These are phyloP conservation scores for Candida germanica DNA, from an alignment of 805 yeast species.

Conservation along the genomic window DNA sequence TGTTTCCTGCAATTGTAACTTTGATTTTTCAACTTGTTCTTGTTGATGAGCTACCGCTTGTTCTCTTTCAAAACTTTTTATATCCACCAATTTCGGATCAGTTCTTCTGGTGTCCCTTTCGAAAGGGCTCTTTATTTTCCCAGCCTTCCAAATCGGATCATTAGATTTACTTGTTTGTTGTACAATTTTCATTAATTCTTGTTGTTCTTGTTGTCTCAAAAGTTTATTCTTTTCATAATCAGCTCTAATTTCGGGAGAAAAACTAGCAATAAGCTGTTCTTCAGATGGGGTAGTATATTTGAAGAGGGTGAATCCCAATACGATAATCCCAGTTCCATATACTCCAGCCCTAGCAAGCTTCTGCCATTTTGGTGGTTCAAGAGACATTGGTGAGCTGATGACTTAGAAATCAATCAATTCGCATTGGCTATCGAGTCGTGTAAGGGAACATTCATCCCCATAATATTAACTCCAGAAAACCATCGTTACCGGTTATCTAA, in stretches of 20 bases:
- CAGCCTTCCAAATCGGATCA: conserved; percentile 84
- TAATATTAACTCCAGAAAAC: no score
- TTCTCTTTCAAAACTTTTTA: conserved; percentile 47
- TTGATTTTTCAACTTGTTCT: conserved; percentile 33
- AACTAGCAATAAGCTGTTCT: conserved; percentile 65
- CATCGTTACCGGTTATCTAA: no score
- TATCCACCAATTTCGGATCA: conserved; percentile 37
- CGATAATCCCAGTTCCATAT: conserved; percentile 65
- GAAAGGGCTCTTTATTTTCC: conserved; percentile 66
- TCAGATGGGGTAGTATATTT: conserved; percentile 83
- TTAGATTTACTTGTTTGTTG: conserved; percentile 59
- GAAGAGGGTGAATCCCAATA: conserved; percentile 66
- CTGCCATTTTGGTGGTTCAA: conserved; percentile 43
- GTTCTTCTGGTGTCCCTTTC: conserved; percentile 43
- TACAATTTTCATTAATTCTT: conserved; percentile 65
- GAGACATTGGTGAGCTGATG: conserved; percentile 4
- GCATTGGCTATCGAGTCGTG: neutral
- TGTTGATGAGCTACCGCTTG: conserved; percentile 39
- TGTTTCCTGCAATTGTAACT: conserved; percentile 27
- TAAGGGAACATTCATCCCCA: no score
- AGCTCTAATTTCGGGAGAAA: conserved; percentile 81
- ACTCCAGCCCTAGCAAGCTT: conserved; percentile 40
- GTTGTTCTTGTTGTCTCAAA: conserved; percentile 65
- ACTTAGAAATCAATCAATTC: neutral
- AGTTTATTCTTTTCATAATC: conserved; percentile 66